Conservation (phyloP, 2,329 filamentous ascomycete genomes). For the Magnaporthiopsis incrustans region DNA sequence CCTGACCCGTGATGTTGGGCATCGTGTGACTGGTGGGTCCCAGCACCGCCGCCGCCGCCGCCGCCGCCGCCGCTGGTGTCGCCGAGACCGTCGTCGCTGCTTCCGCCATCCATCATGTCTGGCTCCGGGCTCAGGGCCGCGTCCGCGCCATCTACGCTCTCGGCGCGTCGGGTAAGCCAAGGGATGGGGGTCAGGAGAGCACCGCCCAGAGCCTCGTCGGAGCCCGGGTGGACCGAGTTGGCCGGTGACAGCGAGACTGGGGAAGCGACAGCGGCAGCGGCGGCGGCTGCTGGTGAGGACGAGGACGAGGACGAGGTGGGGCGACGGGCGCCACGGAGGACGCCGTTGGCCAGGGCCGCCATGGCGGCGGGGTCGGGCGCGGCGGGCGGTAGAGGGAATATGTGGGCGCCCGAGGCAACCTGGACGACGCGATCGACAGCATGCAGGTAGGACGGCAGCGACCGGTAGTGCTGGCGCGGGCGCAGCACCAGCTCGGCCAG, state of each 20-base stretch:
- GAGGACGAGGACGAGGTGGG: constrained; percentile 24
- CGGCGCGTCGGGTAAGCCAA: constrained; percentile 50
- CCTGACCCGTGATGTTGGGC: constrained; percentile 10
- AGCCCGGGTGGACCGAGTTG: constrained; percentile 49
- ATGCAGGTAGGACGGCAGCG: constrained; percentile 76
- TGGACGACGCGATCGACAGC: constrained; percentile 85
- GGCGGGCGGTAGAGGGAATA: constrained; percentile 73
- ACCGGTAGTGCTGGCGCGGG: constrained; percentile 72
- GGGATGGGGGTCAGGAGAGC: constrained; percentile 90
- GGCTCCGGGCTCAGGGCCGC: constrained; percentile 6
- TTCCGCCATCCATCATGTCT: constrained; percentile 3
- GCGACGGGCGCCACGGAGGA: constrained; percentile 32
- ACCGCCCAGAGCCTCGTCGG: constrained; percentile 83
- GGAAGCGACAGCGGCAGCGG: constrained; percentile 11
- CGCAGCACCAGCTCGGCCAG: constrained; percentile 76
- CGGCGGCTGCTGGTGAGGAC: constrained; percentile 17
- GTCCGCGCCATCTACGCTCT: constrained; percentile 7
- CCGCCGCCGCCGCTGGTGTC: not conserved
- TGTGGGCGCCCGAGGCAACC: constrained; percentile 72
- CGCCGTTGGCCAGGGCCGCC: constrained; percentile 50
- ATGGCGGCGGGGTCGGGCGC: constrained; percentile 50
- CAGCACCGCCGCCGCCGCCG: not conserved
- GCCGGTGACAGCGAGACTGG: constrained; percentile 23
- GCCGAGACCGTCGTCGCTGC: constrained; percentile 1
- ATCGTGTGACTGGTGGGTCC: constrained; percentile 7